A percentile compares a stretch with the other conserved stretches of the same genome.
Conservation (phyloP, 129 eudicot species). For the Lactuca sativa region DNA sequence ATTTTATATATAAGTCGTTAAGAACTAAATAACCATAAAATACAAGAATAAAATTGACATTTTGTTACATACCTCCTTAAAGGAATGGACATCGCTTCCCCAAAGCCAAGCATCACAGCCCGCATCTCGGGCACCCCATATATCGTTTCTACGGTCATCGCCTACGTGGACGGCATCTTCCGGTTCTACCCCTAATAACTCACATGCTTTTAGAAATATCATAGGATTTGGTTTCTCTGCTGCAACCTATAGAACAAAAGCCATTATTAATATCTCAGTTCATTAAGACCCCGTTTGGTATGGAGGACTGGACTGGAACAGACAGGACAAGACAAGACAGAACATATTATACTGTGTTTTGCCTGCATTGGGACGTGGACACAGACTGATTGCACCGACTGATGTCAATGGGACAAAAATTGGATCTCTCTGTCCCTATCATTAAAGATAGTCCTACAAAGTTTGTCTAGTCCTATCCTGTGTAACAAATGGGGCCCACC, state of each 20-base stretch:
- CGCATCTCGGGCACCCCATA: slow-evolving; percentile 99
- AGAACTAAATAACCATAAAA: not conserved
- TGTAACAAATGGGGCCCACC: not conserved
- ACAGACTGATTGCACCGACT: too few species aligned
- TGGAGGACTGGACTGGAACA: too few species aligned
- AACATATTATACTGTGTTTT: too few species aligned
- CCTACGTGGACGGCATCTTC: slow-evolving; percentile 99
- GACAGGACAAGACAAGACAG: too few species aligned
- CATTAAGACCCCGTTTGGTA: too few species aligned
- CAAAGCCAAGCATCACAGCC: slow-evolving; percentile 99
- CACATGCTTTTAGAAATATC: slow-evolving; percentile 96
- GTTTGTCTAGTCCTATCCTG: too few species aligned
- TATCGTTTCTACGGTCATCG: slow-evolving; percentile 92
- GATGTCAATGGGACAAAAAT: too few species aligned
- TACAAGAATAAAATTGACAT: not conserved
- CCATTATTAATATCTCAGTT: not conserved
- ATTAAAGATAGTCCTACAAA: too few species aligned
- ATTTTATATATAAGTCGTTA: not conserved
- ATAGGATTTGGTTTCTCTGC: slow-evolving; percentile 99
- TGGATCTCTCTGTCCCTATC: too few species aligned
- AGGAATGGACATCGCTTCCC: slow-evolving; percentile 95
- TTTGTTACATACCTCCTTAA: slow-evolving; percentile 69
- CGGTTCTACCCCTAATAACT: slow-evolving; percentile 79
- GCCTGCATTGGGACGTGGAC: too few species aligned
- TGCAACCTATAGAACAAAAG: slow-evolving; percentile 58